Evolutionary conservation across 441 rosid species (phyloP).

Genomic region (Theobroma grandiflorum): DNA sequence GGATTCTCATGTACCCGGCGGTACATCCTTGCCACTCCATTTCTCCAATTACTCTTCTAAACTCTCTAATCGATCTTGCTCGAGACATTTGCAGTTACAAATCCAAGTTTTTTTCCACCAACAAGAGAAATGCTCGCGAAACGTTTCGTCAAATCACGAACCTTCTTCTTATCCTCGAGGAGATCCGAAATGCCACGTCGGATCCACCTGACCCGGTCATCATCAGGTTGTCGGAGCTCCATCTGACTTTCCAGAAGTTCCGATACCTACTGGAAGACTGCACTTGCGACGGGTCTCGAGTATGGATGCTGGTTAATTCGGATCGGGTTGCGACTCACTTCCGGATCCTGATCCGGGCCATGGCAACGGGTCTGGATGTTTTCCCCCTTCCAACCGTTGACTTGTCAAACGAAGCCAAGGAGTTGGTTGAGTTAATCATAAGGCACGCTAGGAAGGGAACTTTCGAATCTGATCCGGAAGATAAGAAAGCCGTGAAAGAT

Average conservation of each 20-base stretch:
- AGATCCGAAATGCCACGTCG: conserved; percentile 40
- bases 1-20: conserved; percentile 72
- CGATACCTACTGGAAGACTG: conserved; percentile 68
- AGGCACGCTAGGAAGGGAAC: conserved; percentile 61
- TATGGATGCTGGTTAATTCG: conserved; percentile 66
- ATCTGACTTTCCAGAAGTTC: conserved; percentile 66
- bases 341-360: conserved; percentile 51
- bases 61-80: conserved; percentile 57
- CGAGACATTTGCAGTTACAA: conserved; percentile 50
- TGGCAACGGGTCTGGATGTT: conserved; percentile 65
- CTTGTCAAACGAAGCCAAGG: conserved; percentile 58
- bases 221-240: conserved; percentile 74
- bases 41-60: conserved; percentile 55
- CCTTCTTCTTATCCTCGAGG: conserved; percentile 58
- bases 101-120: conserved; percentile 48
- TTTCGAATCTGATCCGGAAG: conserved; percentile 52
- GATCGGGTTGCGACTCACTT: conserved; percentile 60
- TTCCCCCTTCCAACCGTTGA: conserved; percentile 52
- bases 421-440: conserved; percentile 51
- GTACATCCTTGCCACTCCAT: conserved; percentile 61
- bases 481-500: conserved; percentile 43
- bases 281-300: conserved; percentile 64
- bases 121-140: conserved; percentile 53
- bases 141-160: conserved; percentile 61
- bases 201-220: conserved; percentile 40